Conservation (phyloP, 148 eudicot genomes). For the Vaccinium macrocarpon region DNA sequence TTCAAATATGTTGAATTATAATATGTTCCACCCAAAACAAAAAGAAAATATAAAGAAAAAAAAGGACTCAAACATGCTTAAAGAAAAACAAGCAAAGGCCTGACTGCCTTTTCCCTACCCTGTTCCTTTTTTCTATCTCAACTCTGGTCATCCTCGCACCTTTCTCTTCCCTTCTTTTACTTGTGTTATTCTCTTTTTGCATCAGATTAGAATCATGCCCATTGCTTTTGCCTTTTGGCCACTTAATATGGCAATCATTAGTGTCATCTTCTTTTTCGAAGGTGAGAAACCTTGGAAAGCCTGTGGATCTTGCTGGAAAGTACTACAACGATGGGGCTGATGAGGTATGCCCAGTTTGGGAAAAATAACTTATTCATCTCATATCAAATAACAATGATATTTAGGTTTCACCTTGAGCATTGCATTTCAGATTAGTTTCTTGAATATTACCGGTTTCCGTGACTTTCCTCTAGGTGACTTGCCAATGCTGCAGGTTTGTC, state of each 20-base stretch:
- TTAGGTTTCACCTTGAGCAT: conserved; percentile 9
- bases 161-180: background rate
- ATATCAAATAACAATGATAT: conserved; percentile 1
- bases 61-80: background rate
- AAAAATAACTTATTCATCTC: background rate
- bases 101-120: background rate
- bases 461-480: conserved; percentile 95
- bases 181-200: background rate
- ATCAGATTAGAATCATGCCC: background rate
- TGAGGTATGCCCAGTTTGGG: conserved; percentile 60
- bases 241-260: background rate
- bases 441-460: conserved; percentile 93
- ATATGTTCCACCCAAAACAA: background rate
- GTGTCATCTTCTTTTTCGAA: conserved; percentile 22
- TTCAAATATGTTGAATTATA: background rate
- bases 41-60: background rate
- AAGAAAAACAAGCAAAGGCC: background rate
- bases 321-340: conserved; percentile 97
- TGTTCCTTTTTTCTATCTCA: background rate
- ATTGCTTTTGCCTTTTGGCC: background rate
- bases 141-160: background rate
- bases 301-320: conserved; percentile 94
- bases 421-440: conserved; percentile 74
- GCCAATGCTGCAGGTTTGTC: conserved; percentile 91
- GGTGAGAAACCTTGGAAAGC: conserved; percentile 99